Base-by-base conservation (phyloP, 2,329 filamentous ascomycete species). In the Mollisia scopiformis region DNA sequence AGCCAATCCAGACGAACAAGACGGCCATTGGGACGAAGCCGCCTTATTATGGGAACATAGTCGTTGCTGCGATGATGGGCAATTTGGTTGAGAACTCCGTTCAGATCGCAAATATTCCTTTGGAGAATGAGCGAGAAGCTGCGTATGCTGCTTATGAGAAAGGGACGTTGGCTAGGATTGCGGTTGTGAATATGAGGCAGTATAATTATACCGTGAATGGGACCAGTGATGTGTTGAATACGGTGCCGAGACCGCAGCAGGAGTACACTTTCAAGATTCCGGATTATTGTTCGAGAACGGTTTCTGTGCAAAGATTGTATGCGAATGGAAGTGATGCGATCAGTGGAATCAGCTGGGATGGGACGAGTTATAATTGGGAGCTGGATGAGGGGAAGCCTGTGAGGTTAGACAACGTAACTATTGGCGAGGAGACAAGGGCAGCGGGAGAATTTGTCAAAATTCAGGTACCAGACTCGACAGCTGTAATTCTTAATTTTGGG, bases 261-360 rank as follows among this genome's bases (percentile, higher is more conserved):
- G 72, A 66, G 21, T 85, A 84, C 61, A 74, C 65, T 2, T 79
- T 86, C 56, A 64, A 73, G 4, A 64, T 83, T 7, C 64, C 65
- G 3, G 49, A 35, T 5, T 27, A 21, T 59, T 59, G 68, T 47
- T 65, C 64, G 6, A 65, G 66, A 21, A 68, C 65, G 1, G 69
- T 76, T 2, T 64, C 59, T 0, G 75, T 86, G 54, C 77, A 83
- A 68, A 74, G 85, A 27, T 71, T 89, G 31, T 70, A 77, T 52
- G 86, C 87, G 1, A 88, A 87, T 71, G 86, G 87, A 0, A 88
- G 84, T 63, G 84, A 89, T 73, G 85, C 86, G 8, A 80, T 87
- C 23, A 82, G 82, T 0, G 86, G 85, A 0, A 81, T 88, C 46
- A 83, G 84, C 0, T 88, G 81, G 75, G 84, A 88, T 71, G 86